Conservation (phyloP, 1,284 basidiomycete species). For the Ustilago loliicola region DNA sequence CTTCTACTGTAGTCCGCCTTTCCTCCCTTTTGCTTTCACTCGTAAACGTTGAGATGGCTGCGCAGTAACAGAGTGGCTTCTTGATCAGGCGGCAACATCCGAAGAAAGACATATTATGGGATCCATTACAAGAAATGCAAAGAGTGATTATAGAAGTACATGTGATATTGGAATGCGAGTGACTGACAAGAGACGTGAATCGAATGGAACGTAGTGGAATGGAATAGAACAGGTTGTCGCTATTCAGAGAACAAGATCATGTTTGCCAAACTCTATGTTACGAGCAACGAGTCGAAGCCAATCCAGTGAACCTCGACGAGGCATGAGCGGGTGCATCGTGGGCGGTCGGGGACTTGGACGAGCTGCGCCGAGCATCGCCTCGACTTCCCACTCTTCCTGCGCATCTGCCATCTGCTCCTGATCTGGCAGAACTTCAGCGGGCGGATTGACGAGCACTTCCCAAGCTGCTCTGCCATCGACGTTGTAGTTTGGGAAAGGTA, state of each 20-base stretch:
- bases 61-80: too few species aligned
- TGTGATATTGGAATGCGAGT: not conserved
- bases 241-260: constrained; percentile 33
- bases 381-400: constrained; percentile 48
- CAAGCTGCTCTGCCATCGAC: constrained; percentile 29
- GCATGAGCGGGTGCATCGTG: constrained; percentile 30
- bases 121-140: not conserved
- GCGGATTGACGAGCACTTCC: constrained; percentile 38
- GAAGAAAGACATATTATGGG: too few species aligned
- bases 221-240: not conserved
- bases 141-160: constrained; percentile 20
- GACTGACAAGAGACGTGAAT: not conserved
- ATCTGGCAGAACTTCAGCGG: constrained; percentile 20
- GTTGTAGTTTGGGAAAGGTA: constrained; percentile 30
- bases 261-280: constrained; percentile 36
- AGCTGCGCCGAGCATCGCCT: constrained; percentile 33
- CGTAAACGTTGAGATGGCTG: too few species aligned
- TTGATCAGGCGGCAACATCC: too few species aligned
- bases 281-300: constrained; percentile 40
- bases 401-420: constrained; percentile 15
- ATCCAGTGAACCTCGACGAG: constrained; percentile 34
- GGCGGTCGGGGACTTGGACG: constrained; percentile 29
- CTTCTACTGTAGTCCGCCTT: too few species aligned
- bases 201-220: not conserved
- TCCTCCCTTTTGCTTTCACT: too few species aligned